A percentile compares a stretch with the other conserved stretches of the same genome.
These are phyloP conservation scores for Acacia pycnantha DNA, from an alignment of 331 rosid genomes.

Conservation along the genomic window DNA sequence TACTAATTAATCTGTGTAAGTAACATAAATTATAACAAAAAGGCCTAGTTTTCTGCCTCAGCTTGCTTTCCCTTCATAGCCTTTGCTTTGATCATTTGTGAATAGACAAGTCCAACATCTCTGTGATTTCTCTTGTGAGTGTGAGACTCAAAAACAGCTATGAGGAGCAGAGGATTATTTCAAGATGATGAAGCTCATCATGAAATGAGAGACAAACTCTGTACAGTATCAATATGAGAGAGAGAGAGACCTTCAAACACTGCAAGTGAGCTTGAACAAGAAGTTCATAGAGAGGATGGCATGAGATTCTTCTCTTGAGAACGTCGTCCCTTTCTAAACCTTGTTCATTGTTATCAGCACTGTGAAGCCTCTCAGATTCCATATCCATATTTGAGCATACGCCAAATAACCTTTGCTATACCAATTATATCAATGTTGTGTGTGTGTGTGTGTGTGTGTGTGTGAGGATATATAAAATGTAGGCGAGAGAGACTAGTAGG, in stretches of 20 bases:
- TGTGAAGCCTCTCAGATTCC: slow-evolving; percentile 46
- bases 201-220: neutral
- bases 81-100: neutral
- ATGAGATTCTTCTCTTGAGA: slow-evolving; percentile 71
- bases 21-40: neutral
- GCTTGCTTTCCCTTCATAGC: neutral
- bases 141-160: slow-evolving; percentile 3
- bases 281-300: slow-evolving; percentile 66
- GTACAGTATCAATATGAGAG: neutral
- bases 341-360: slow-evolving; percentile 17
- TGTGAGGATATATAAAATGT: neutral
- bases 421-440: neutral
- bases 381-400: slow-evolving; percentile 35
- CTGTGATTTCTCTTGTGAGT: neutral
- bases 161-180: neutral
- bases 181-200: neutral
- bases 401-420: slow-evolving; percentile 29
- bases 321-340: slow-evolving; percentile 37
- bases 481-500: neutral
- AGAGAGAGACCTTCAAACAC: slow-evolving; percentile 66
- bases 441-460: neutral
- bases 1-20: neutral
- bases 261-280: slow-evolving; percentile 69
- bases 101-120: neutral
- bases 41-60: neutral